These are phyloP conservation scores for Trichoderma sp. DNA, from an alignment of 2,329 filamentous ascomycete genomes.

Conservation along the genomic window DNA sequence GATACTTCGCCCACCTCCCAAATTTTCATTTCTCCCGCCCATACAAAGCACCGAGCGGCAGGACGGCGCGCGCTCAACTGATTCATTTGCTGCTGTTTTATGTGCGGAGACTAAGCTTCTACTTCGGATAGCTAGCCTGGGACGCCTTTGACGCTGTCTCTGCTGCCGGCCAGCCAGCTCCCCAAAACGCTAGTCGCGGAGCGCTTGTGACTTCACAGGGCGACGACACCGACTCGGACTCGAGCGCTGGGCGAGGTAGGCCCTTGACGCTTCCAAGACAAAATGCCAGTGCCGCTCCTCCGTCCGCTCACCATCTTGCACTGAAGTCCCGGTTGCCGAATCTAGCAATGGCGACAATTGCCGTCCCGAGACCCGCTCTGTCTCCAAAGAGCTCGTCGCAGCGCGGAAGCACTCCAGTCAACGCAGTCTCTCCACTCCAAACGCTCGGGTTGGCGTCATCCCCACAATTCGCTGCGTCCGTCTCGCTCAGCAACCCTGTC, in stretches of 20 bases:
- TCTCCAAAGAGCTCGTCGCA: slow-evolving; percentile 47
- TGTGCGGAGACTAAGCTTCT: neutral
- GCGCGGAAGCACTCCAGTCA: slow-evolving; percentile 41
- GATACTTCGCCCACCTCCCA: neutral
- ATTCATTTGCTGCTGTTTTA: neutral
- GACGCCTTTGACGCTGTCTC: neutral
- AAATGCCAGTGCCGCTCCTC: slow-evolving; percentile 17
- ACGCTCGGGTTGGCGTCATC: slow-evolving; percentile 30
- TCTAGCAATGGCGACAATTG: slow-evolving; percentile 55
- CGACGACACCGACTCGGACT: slow-evolving; percentile 1
- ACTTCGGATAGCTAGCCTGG: slow-evolving; percentile 1
- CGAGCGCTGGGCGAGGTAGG: slow-evolving; percentile 7
- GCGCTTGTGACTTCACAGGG: neutral
- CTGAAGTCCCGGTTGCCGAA: slow-evolving; percentile 2
- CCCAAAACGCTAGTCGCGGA: slow-evolving; percentile 9
- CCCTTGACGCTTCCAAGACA: neutral
- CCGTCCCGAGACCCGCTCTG: slow-evolving; percentile 51
- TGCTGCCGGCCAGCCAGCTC: neutral
- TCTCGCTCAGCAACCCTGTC: slow-evolving; percentile 79
- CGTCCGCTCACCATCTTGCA: neutral
- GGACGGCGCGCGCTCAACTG: neutral
- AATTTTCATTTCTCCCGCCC: neutral
- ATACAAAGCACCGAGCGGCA: neutral
- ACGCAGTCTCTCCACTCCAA: slow-evolving; percentile 46
- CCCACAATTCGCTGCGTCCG: slow-evolving; percentile 33